Evolutionary conservation across 1,284 basidiomycete genomes (phyloP), one percentile per base, ranked within the genome.

Genomic region (Boletus semigastroideus): DNA sequence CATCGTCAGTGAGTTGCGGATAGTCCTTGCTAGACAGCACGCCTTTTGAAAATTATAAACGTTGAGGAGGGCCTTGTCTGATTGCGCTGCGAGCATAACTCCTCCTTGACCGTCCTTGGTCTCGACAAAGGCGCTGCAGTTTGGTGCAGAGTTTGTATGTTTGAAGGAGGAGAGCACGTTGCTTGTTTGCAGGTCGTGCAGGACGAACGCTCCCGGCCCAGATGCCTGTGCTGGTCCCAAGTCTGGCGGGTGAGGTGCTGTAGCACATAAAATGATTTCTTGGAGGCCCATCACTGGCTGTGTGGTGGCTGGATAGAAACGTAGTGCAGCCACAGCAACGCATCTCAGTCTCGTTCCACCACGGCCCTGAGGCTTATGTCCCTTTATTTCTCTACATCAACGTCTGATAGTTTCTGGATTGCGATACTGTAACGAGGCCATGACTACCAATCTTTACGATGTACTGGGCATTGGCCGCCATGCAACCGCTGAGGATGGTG

Each of bases 31-130:
- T 42, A 40, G 39, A 53, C 28, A 55, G 25, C 69, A 44, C 54
- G 84, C 90, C 72, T 90, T 92, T 78, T 94, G 92, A 65, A 90
- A 94, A 59, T 80, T 83, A 60, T 91, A 93, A 30, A 91, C 82
- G 59, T 91, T 86, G 59, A 94, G 62, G 42, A 92, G 79, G 0
- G 88, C 82, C 67, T 92, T 94, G 63, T 92, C 89, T 41, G 80
- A 77, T 63, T 93, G 91, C 16, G 84, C 81, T 47, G 87, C 81
- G 19, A 92, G 74, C 55, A 92, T 78, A 56, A 90, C 76, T 1
- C 91, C 91, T 40, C 91, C 90, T 56, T 83, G 80, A 1, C 80
- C 81, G 63, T 82, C 77, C 53, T 72, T 75, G 1, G 87, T 83
- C 46, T 83, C 78, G n/a, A 86, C 73, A 16, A 84, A 71, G 19